Evolutionary conservation across 306 rosid genomes (phyloP).

Genomic region (Castanea crenata): DNA sequence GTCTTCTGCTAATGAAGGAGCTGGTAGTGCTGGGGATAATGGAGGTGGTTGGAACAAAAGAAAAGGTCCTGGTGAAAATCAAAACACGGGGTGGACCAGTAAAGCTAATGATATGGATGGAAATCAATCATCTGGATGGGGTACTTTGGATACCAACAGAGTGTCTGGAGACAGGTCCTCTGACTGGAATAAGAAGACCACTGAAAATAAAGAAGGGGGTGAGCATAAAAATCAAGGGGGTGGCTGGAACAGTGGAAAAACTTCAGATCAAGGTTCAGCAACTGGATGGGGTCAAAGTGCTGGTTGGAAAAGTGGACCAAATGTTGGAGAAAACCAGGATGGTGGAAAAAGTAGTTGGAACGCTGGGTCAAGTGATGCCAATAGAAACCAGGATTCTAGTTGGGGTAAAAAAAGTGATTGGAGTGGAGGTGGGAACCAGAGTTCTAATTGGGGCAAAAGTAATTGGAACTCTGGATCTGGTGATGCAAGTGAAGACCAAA

Average conservation of each 20-base stretch:
- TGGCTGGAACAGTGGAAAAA: conserved; percentile 16
- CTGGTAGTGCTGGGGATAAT: no score
- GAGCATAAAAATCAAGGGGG: neutral
- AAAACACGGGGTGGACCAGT: no score
- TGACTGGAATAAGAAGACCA: conserved; percentile 22
- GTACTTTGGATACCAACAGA: conserved; percentile 18
- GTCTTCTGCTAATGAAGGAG: no score
- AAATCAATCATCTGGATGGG: conserved; percentile 9
- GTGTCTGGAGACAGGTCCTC: conserved; percentile 12
- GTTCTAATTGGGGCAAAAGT: conserved; percentile 18
- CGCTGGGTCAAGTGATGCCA: conserved; percentile 2
- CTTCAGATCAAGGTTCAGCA: conserved; percentile 14
- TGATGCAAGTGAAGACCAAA: conserved; percentile 31
- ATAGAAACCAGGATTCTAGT: conserved; percentile 21
- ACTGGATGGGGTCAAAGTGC: conserved; percentile 37
- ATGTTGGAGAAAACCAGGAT: conserved; percentile 17
- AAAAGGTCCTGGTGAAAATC: no score
- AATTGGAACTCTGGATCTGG: conserved; percentile 25
- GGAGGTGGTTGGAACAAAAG: no score
- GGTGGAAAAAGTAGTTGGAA: conserved; percentile 18
- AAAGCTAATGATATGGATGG: neutral
- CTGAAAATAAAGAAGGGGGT: neutral
- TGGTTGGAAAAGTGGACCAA: conserved; percentile 23
- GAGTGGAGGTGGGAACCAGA: conserved; percentile 24
- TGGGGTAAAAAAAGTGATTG: conserved; percentile 18